A percentile compares a stretch with the other conserved stretches of the same genome.
Conservation (phyloP, 176 grass and related monocot species). For the Hordeum marinum region DNA sequence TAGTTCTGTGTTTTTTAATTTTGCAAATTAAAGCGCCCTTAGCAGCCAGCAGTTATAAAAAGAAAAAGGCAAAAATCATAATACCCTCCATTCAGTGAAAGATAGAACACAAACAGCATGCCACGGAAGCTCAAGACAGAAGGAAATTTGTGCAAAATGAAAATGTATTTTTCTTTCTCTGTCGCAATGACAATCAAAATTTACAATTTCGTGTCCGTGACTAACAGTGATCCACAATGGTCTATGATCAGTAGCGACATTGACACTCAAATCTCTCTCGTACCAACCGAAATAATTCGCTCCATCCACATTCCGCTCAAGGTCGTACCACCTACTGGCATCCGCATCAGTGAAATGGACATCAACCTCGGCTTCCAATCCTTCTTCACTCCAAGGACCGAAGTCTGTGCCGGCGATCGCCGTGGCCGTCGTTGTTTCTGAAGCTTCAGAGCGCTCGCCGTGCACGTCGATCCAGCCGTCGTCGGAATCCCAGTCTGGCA, state of each 20-base stretch:
- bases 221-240: not conserved
- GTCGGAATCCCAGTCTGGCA: conserved; percentile 27
- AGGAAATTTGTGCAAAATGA: not conserved
- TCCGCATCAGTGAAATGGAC: not conserved
- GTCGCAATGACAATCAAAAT: not conserved
- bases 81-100: not conserved
- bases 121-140: not conserved
- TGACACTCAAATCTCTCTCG: not conserved
- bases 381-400: not conserved
- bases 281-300: not conserved
- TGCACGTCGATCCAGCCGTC: conserved; percentile 22
- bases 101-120: not conserved
- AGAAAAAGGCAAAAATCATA: too few relatives aligned
- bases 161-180: not conserved
- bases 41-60: too few relatives aligned
- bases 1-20: too few relatives aligned
- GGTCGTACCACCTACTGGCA: not conserved
- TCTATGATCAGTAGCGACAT: not conserved
- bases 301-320: not conserved
- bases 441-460: not conserved
- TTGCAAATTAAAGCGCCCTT: too few relatives aligned
- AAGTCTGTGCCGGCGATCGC: not conserved
- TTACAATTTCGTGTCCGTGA: not conserved
- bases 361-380: not conserved
- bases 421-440: not conserved